A percentile compares a stretch with the other conserved stretches of the same genome.
Conservation (phyloP, 2,329 filamentous ascomycete species). For the Cercospora zeae-maydis region DNA sequence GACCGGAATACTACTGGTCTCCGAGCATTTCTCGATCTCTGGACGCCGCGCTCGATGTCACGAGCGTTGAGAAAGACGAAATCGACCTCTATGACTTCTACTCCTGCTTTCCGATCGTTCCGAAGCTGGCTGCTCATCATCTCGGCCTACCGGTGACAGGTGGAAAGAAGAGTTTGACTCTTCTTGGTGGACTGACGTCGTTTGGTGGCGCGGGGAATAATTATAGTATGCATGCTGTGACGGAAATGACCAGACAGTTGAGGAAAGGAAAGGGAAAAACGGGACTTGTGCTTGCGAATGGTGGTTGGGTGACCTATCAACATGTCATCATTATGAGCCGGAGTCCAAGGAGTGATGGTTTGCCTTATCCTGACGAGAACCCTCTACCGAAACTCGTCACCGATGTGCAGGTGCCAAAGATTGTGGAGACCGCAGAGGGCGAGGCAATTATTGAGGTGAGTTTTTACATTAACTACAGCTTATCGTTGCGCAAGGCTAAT, state of each 20-base stretch:
- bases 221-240: conserved; percentile 64
- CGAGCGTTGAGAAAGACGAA: conserved; percentile 48
- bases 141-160: conserved; percentile 50
- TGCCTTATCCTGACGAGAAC: conserved; percentile 48
- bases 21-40: conserved; percentile 58
- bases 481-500: neutral
- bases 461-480: conserved; percentile 1
- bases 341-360: conserved; percentile 39
- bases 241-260: conserved; percentile 55
- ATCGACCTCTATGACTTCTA: conserved; percentile 64
- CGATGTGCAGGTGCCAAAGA: conserved; percentile 40
- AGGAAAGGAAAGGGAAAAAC: conserved; percentile 45
- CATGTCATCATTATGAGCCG: conserved; percentile 58
- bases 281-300: conserved; percentile 63
- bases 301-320: conserved; percentile 63
- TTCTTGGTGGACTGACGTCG: conserved; percentile 63
- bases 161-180: conserved; percentile 47
- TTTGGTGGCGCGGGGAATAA: conserved; percentile 70
- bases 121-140: conserved; percentile 62
- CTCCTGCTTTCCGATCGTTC: conserved; percentile 67
- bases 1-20: conserved; percentile 57
- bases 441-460: conserved; percentile 54
- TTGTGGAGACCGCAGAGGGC: conserved; percentile 48
- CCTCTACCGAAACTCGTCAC: conserved; percentile 45
- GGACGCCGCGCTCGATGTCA: conserved; percentile 51